phyloP scores from a whole-genome alignment of 129 eudicot species.

The Rutidosis leptorrhynchoides region DNA sequence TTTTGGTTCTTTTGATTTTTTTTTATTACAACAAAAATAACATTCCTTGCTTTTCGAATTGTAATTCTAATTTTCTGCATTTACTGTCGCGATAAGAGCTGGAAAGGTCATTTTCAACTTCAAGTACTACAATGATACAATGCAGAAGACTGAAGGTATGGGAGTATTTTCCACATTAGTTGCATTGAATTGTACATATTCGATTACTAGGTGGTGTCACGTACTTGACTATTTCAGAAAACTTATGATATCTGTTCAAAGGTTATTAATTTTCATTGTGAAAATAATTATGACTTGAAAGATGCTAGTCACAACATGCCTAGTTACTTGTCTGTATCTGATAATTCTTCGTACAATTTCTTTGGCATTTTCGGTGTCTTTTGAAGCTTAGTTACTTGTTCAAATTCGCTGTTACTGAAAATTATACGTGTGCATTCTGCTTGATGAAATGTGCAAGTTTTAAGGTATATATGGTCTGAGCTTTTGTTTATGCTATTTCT shows the following conservation, averaged over 20 bases:
- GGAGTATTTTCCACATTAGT: too few species aligned
- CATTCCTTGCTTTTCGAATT: slow-evolving; percentile 18
- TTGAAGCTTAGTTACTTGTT: slow-evolving; percentile 16
- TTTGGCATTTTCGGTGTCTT: neutral
- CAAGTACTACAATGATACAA: slow-evolving; percentile 57
- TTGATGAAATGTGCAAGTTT: slow-evolving; percentile 82
- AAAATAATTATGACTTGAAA: slow-evolving; percentile 12
- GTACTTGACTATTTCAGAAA: slow-evolving; percentile 4
- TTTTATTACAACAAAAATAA: neutral
- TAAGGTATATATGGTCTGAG: slow-evolving; percentile 48
- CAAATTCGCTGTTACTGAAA: slow-evolving; percentile 74
- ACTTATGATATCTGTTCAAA: neutral
- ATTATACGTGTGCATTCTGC: slow-evolving; percentile 89
- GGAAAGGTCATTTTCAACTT: slow-evolving; percentile 92
- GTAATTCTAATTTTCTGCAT: slow-evolving; percentile 15
- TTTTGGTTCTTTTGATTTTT: slow-evolving; percentile 6
- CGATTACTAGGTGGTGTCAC: too few species aligned
- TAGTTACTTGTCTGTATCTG: too few species aligned
- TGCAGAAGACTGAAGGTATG: slow-evolving; percentile 90
- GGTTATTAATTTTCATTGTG: slow-evolving; percentile 1
- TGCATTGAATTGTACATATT: too few species aligned
- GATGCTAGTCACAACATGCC: neutral
- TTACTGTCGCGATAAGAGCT: slow-evolving; percentile 58
- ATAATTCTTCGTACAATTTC: too few species aligned
- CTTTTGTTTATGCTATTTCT: slow-evolving; percentile 13